Conservation (phyloP, 805 yeast species). For the Maudiozyma serrabonitensis region DNA sequence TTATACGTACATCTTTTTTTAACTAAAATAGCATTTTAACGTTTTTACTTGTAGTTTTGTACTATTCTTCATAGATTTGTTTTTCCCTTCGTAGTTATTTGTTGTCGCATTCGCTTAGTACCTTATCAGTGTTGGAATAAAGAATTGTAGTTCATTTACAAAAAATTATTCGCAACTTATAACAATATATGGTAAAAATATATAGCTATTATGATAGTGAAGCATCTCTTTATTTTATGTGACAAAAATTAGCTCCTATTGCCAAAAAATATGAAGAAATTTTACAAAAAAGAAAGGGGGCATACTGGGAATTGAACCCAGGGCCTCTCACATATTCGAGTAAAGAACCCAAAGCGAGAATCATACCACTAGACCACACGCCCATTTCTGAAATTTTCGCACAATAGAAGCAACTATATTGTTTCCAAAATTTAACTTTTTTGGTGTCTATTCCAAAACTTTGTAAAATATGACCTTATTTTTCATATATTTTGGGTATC, state of each 20-base stretch:
- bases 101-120: too few relatives aligned
- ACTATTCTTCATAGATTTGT: too few relatives aligned
- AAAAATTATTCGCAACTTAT: too few relatives aligned
- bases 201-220: too few relatives aligned
- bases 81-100: too few relatives aligned
- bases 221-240: too few relatives aligned
- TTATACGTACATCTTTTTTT: background rate
- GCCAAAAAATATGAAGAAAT: background rate
- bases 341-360: slow-evolving; percentile 30
- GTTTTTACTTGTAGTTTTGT: background rate
- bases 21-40: background rate
- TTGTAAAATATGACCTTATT: too few relatives aligned
- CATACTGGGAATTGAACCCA: slow-evolving; percentile 50
- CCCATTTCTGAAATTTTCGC: slow-evolving; percentile 11
- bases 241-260: background rate
- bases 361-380: slow-evolving; percentile 35
- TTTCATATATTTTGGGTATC: background rate
- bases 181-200: too few relatives aligned
- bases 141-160: too few relatives aligned
- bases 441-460: background rate
- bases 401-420: background rate
- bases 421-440: background rate
- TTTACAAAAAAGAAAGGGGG: slow-evolving; percentile 19
- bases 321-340: slow-evolving; percentile 44
- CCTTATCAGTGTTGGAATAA: too few relatives aligned